phyloP scores from a whole-genome alignment of 345 rosid genomes.

The Salix arbutifolia region DNA sequence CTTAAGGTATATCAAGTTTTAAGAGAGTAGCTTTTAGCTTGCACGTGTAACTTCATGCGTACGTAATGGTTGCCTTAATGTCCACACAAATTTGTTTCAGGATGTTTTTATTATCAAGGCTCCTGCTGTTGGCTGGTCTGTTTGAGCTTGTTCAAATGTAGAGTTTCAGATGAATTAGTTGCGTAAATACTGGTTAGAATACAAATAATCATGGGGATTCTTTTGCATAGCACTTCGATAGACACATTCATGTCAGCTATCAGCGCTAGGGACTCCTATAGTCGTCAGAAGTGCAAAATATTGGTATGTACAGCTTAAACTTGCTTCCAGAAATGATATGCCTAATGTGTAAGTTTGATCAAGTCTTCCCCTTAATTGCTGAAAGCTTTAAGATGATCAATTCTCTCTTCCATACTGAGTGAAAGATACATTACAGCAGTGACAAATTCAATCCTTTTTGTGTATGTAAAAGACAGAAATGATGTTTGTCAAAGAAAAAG shows the following conservation, averaged over 20 bases:
- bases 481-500: background rate
- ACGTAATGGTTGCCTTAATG: background rate
- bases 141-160: background rate
- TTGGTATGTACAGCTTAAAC: slow-evolving; percentile 5
- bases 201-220: background rate
- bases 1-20: slow-evolving; percentile 9
- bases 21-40: background rate
- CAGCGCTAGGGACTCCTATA: background rate
- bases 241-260: background rate
- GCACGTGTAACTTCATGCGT: background rate
- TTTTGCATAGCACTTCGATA: background rate
- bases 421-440: background rate
- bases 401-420: background rate
- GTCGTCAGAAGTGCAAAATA: background rate
- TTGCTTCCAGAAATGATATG: background rate
- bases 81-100: background rate
- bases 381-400: background rate
- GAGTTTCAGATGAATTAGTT: background rate
- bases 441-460: background rate
- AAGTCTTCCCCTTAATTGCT: background rate
- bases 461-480: background rate
- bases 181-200: too few species aligned
- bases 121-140: background rate
- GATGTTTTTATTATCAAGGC: background rate
- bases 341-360: background rate